Conservation (phyloP, 352 stramenopile species). For the Sclerospora graminicola region DNA sequence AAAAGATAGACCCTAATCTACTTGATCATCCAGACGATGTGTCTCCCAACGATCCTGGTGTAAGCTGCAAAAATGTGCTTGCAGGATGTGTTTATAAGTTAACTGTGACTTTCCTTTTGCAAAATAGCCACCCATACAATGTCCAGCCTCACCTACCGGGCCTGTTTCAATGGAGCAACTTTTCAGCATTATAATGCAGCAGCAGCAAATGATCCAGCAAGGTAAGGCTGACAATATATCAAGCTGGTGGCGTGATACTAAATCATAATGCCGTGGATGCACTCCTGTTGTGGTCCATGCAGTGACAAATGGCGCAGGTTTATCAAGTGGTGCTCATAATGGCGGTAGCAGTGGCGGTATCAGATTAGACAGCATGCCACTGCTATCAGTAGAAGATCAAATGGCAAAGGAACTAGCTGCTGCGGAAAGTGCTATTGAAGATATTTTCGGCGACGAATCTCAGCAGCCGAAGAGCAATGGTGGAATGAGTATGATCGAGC, state of each 20-base stretch:
- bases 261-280: not conserved
- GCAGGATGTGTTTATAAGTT: not conserved
- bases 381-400: conserved; percentile 63
- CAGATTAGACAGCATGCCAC: conserved; percentile 7
- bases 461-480: conserved; percentile 44
- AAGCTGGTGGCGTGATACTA: conserved; percentile 2
- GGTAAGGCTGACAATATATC: conserved; percentile 17
- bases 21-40: conserved; percentile 64
- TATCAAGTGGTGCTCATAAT: conserved; percentile 14
- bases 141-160: conserved; percentile 13
- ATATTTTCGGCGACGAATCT: conserved; percentile 80
- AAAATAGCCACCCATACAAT: conserved; percentile 27
- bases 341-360: conserved; percentile 8
- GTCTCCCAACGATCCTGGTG: conserved; percentile 69
- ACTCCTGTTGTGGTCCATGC: not conserved
- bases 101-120: too few species aligned
- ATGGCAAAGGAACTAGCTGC: conserved; percentile 75
- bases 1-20: conserved; percentile 46
- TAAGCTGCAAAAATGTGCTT: conserved; percentile 17
- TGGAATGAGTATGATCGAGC: conserved; percentile 84
- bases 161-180: conserved; percentile 80
- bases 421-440: conserved; percentile 67
- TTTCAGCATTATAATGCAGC: conserved; percentile 81
- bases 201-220: conserved; percentile 84
- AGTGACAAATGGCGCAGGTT: conserved; percentile 36